phyloP scores from a whole-genome alignment of 768 basidiomycete species.

The Naganishia antarctica region DNA sequence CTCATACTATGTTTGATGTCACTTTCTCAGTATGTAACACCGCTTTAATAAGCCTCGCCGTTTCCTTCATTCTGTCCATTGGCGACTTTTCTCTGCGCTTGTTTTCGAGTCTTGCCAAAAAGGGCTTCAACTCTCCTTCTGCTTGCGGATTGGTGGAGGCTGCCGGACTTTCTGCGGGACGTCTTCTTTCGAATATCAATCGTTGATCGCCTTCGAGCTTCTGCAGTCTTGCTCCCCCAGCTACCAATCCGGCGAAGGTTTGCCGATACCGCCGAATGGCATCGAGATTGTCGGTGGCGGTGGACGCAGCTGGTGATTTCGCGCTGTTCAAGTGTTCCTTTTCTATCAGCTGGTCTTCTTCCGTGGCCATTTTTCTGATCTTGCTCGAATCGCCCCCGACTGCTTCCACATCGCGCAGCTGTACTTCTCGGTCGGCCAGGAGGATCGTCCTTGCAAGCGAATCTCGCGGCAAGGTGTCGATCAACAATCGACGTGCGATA shows the following conservation, averaged over 20 bases:
- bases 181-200: slow-evolving; percentile 35
- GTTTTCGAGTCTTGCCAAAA: not conserved
- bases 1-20: not conserved
- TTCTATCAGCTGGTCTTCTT: slow-evolving; percentile 28
- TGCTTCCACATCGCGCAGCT: slow-evolving; percentile 41
- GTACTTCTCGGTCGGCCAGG: slow-evolving; percentile 47
- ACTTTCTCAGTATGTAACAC: slow-evolving; percentile 2
- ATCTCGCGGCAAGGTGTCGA: slow-evolving; percentile 41
- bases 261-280: slow-evolving; percentile 38
- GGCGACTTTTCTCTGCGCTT: no score
- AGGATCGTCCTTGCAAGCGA: slow-evolving; percentile 42
- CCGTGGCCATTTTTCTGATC: slow-evolving; percentile 32
- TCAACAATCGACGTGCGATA: slow-evolving; percentile 40
- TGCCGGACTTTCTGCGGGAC: not conserved
- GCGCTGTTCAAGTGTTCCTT: not conserved
- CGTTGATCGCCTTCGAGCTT: slow-evolving; percentile 42
- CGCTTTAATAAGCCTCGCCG: not conserved
- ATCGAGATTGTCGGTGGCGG: slow-evolving; percentile 1
- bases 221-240: slow-evolving; percentile 38
- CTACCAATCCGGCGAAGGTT: slow-evolving; percentile 44
- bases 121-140: not conserved
- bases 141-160: not conserved
- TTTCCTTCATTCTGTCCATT: not conserved
- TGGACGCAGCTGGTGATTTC: not conserved
- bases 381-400: slow-evolving; percentile 36